phyloP scores from a whole-genome alignment of 2,329 filamentous ascomycete species.

The Coleophoma eucalyptorum region DNA sequence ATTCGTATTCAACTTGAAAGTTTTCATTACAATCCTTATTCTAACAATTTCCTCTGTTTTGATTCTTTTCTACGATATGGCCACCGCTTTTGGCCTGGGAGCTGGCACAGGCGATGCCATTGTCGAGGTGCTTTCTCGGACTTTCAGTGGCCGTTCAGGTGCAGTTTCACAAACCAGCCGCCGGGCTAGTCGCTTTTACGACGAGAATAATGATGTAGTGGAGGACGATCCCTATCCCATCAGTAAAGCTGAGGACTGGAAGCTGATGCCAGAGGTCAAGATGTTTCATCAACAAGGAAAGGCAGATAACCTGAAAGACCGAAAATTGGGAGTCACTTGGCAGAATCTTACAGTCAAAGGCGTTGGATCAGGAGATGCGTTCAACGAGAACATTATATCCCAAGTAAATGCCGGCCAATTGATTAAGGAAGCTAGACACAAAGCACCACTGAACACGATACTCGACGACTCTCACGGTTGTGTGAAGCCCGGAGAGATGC shows the following conservation, averaged over 20 bases:
- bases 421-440: conserved; percentile 47
- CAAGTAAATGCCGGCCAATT: conserved; percentile 16
- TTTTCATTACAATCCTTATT: too few species aligned
- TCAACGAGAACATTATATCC: conserved; percentile 23
- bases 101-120: too few species aligned
- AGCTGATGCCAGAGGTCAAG: conserved; percentile 23
- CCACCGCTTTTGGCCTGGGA: too few species aligned
- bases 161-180: too few species aligned
- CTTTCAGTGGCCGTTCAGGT: too few species aligned
- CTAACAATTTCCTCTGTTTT: too few species aligned
- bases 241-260: conserved; percentile 17
- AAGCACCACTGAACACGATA: conserved; percentile 59
- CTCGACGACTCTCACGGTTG: conserved; percentile 63
- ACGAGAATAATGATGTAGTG: conserved; percentile 15
- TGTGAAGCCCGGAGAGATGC: conserved; percentile 70
- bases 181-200: conserved; percentile 13
- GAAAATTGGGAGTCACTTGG: conserved; percentile 25
- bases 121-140: too few species aligned
- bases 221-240: conserved; percentile 13
- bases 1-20: too few species aligned
- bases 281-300: conserved; percentile 15
- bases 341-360: conserved; percentile 23
- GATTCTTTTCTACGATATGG: too few species aligned
- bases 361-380: conserved; percentile 20
- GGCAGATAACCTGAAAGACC: conserved; percentile 16